These are phyloP conservation scores for Cyanidioschyzon merolae DNA, from an alignment of 23 red algal species.

Conservation along the genomic window DNA sequence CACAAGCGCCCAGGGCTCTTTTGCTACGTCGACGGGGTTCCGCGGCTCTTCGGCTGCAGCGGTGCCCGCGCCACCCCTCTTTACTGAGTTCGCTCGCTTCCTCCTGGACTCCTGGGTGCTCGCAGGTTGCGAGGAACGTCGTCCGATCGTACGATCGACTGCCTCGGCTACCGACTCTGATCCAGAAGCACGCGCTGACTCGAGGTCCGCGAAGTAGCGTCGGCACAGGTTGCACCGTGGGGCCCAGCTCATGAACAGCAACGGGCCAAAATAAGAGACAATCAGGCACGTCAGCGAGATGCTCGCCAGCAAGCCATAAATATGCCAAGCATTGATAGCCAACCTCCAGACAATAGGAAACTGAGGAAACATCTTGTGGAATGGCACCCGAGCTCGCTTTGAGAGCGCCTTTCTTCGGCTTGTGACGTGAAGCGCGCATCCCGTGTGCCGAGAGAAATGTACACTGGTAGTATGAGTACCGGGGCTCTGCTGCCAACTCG, in stretches of 20 bases:
- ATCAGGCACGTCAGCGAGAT: neutral
- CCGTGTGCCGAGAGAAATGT: no score
- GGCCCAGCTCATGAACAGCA: conserved; percentile 7
- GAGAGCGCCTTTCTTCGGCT: no score
- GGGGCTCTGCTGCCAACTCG: no score
- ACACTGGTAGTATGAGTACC: no score
- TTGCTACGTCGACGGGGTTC: neutral
- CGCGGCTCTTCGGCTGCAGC: neutral
- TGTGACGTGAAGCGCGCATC: no score
- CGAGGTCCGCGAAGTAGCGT: conserved; percentile 1
- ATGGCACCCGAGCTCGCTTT: no score
- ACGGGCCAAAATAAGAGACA: neutral
- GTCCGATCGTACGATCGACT: neutral
- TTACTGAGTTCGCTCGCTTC: neutral
- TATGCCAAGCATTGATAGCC: no score
- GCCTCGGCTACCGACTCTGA: neutral
- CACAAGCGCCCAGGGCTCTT: conserved; percentile 49
- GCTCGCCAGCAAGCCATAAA: no score
- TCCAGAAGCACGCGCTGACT: neutral
- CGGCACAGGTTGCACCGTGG: neutral
- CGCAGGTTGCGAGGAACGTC: neutral
- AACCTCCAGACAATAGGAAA: no score
- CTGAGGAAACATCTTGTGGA: no score
- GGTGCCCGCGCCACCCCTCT: neutral
- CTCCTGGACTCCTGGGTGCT: neutral